These are phyloP conservation scores for Mucor ambiguus DNA, from an alignment of 371 early-diverging fungal genomes.

Conservation along the genomic window DNA sequence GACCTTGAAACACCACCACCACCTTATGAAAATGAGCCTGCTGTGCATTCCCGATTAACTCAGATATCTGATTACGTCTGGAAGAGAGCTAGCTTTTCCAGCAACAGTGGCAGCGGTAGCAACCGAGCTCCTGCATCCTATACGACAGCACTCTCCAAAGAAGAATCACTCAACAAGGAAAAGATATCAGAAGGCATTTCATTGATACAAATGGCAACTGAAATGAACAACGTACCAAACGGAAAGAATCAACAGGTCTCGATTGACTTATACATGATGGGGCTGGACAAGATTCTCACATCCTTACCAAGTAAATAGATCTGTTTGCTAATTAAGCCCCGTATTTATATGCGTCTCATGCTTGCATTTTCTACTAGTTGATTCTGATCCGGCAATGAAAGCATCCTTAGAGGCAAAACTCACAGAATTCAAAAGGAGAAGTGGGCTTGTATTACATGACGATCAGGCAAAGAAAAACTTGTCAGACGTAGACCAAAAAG, in stretches of 20 bases:
- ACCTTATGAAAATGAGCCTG: slow-evolving; percentile 42
- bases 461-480: slow-evolving; percentile 1
- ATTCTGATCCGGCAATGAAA: slow-evolving; percentile 49
- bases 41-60: slow-evolving; percentile 19
- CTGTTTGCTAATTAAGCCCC: background rate
- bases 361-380: slow-evolving; percentile 32
- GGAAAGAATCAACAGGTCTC: slow-evolving; percentile 44
- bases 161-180: slow-evolving; percentile 27
- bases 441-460: slow-evolving; percentile 23
- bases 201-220: slow-evolving; percentile 51
- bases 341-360: background rate
- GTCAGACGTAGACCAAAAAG: slow-evolving; percentile 11
- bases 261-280: slow-evolving; percentile 57
- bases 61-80: slow-evolving; percentile 36
- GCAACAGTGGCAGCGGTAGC: background rate
- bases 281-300: slow-evolving; percentile 48
- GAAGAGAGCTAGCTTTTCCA: slow-evolving; percentile 25
- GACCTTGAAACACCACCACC: slow-evolving; percentile 15
- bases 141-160: background rate
- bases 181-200: slow-evolving; percentile 52
- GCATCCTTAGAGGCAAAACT: slow-evolving; percentile 46
- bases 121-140: background rate
- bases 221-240: slow-evolving; percentile 46
- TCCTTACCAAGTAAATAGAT: slow-evolving; percentile 53
- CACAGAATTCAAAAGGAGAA: slow-evolving; percentile 27